Percentiles rank a stretch among this genome's conserved stretches.
Conservation (phyloP, 2,329 filamentous ascomycete species). For the Exophiala viscosa region DNA sequence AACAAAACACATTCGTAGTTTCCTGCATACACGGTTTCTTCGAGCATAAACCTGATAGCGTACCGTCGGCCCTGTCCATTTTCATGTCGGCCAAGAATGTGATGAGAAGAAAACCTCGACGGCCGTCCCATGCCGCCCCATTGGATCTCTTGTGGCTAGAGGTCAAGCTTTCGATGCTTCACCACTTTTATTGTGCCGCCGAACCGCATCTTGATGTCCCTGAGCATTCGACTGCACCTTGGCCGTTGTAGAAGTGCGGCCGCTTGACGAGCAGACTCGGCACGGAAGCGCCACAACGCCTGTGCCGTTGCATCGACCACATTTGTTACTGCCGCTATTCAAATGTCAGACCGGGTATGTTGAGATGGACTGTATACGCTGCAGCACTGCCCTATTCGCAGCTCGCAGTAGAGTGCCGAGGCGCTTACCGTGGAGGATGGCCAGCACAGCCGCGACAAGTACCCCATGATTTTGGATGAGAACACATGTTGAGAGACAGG, state of each 20-base stretch:
- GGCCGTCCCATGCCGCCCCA: background rate
- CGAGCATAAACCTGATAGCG: too few relatives aligned
- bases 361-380: background rate
- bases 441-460: constrained; percentile 17
- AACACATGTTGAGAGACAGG: constrained; percentile 10
- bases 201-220: background rate
- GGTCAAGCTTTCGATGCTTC: constrained; percentile 7
- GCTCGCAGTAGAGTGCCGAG: background rate
- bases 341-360: background rate
- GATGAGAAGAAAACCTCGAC: background rate
- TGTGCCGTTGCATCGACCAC: constrained; percentile 2
- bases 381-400: too few relatives aligned
- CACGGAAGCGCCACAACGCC: constrained; percentile 2
- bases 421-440: constrained; percentile 16
- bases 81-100: background rate
- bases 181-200: background rate
- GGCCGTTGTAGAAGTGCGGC: background rate
- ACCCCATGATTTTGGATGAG: constrained; percentile 10
- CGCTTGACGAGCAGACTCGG: background rate
- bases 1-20: too few relatives aligned
- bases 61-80: background rate
- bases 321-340: background rate
- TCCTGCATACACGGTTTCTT: too few relatives aligned
- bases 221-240: background rate
- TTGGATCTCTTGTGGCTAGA: background rate